Percentiles rank a stretch among this genome's conserved stretches.
phyloP scores from a whole-genome alignment of 306 rosid genomes.

The Pterocarpus santalinus region DNA sequence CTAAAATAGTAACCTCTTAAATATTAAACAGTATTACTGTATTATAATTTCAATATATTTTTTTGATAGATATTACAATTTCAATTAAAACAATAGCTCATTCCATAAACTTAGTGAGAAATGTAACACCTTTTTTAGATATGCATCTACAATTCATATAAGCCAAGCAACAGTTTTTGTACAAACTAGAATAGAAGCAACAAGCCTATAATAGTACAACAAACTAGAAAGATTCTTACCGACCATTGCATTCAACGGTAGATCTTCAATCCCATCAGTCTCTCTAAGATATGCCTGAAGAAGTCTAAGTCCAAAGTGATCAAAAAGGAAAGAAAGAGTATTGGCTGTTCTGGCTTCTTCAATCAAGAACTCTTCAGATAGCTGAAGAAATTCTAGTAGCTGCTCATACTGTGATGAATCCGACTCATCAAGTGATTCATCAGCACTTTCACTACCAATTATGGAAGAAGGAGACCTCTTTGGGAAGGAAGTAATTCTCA shows the following conservation, averaged over 20 bases:
- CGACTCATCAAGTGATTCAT: constrained; percentile 81
- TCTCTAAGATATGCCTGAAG: constrained; percentile 92
- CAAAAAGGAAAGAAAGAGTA: constrained; percentile 87
- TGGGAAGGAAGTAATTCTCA: constrained; percentile 83
- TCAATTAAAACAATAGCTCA: background rate
- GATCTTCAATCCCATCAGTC: constrained; percentile 68
- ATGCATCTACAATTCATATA: constrained; percentile 16
- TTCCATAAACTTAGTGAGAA: background rate
- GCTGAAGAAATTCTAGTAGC: constrained; percentile 78
- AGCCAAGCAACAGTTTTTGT: background rate
- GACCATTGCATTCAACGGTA: constrained; percentile 96
- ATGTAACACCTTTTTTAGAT: background rate
- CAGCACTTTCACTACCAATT: constrained; percentile 83
- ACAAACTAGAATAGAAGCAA: constrained; percentile 20
- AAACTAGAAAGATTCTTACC: constrained; percentile 75
- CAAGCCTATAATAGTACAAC: background rate
- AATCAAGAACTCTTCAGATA: constrained; percentile 73
- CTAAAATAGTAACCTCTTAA: constrained; percentile 1
- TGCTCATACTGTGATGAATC: constrained; percentile 93
- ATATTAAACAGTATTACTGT: constrained; percentile 19
- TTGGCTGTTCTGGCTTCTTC: constrained; percentile 80
- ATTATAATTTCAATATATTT: no score
- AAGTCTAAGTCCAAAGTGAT: constrained; percentile 88
- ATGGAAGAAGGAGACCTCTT: constrained; percentile 74
- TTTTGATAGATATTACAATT: background rate